These are phyloP conservation scores for Colletotrichum costaricense DNA, from an alignment of 2,329 filamentous ascomycete species.

Conservation along the genomic window DNA sequence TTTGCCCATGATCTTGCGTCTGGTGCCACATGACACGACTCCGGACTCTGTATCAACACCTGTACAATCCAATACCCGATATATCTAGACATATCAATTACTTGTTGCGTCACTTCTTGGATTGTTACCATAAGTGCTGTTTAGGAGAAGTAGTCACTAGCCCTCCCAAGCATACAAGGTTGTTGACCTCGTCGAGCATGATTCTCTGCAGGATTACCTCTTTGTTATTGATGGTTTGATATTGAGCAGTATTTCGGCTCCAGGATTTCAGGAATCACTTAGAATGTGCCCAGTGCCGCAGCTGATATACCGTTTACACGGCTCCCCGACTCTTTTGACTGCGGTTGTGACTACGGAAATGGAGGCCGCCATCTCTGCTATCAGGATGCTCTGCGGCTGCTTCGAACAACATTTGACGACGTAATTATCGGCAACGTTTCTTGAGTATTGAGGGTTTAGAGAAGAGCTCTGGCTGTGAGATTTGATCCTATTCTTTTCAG, in stretches of 20 bases:
- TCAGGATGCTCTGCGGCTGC: not conserved
- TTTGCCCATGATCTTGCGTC: not conserved
- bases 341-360: not conserved
- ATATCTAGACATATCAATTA: slow-evolving; percentile 3
- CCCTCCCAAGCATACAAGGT: not conserved
- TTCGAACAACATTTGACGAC: not conserved
- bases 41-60: slow-evolving; percentile 25
- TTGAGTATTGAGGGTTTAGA: too few relatives aligned
- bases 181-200: not conserved
- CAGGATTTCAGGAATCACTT: not conserved
- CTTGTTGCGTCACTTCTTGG: not conserved
- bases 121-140: not conserved
- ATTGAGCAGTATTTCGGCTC: not conserved
- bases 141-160: not conserved
- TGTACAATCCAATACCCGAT: slow-evolving; percentile 16
- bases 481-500: not conserved
- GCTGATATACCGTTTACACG: not conserved
- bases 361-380: not conserved
- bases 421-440: not conserved
- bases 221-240: not conserved
- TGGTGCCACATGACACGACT: slow-evolving; percentile 1
- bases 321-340: not conserved
- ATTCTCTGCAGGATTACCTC: not conserved
- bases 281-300: not conserved
- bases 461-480: not conserved